Percentiles rank a stretch among this genome's conserved stretches.
phyloP scores from a whole-genome alignment of 2,329 filamentous ascomycete genomes.

The Pestalotiopsis sp. region DNA sequence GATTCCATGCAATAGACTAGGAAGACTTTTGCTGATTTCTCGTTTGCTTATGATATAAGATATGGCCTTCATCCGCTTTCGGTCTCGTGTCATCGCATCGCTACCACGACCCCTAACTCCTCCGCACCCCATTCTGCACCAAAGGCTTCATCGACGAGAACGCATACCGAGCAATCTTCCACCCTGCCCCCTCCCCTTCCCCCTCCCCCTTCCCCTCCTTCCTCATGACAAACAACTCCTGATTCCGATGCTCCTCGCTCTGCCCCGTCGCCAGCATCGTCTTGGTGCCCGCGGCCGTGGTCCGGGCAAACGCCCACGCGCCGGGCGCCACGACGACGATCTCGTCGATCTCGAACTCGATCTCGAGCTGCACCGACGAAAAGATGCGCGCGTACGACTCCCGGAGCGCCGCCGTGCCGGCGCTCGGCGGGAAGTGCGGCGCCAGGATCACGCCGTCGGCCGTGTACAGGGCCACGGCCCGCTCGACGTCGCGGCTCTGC shows the following conservation, averaged over 20 bases:
- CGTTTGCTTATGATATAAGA: too few relatives aligned
- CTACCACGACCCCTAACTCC: too few relatives aligned
- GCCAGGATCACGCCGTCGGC: slow-evolving; percentile 8
- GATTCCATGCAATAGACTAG: too few relatives aligned
- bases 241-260: not conserved
- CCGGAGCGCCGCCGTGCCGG: not conserved
- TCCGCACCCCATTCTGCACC: slow-evolving; percentile 4
- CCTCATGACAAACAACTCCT: slow-evolving; percentile 10
- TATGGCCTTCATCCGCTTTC: too few relatives aligned
- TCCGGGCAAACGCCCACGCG: slow-evolving; percentile 2
- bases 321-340: not conserved
- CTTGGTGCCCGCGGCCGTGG: slow-evolving; percentile 7
- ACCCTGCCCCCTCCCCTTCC: not conserved
- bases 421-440: not conserved
- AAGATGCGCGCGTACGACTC: not conserved
- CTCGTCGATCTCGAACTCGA: slow-evolving; percentile 7
- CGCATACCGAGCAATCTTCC: slow-evolving; percentile 11
- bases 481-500: not conserved
- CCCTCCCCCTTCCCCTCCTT: not conserved
- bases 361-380: not conserved
- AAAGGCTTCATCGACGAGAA: slow-evolving; percentile 11
- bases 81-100: too few relatives aligned
- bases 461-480: slow-evolving; percentile 6
- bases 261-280: not conserved
- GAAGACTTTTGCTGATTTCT: too few relatives aligned